Evolutionary conservation across 208 protist genomes (phyloP).

Genomic region (Trypanosoma lewisi): DNA sequence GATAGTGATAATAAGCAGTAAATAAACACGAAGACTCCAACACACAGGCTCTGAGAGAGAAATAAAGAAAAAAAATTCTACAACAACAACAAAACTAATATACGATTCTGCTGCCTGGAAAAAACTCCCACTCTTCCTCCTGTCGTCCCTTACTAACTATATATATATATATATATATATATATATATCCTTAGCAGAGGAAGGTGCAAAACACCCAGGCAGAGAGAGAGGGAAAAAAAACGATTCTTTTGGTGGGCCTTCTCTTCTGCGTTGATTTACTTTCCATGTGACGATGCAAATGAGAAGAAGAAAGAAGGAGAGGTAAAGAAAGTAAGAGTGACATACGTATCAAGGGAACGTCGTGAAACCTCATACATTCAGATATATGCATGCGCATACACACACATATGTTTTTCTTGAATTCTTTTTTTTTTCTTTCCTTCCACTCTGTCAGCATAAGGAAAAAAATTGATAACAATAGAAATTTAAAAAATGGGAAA

Average conservation of each 20-base stretch:
- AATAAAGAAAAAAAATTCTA: background rate
- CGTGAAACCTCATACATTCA: too few species aligned
- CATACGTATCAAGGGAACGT: too few species aligned
- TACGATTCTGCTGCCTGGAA: too few species aligned
- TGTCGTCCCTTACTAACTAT: too few species aligned
- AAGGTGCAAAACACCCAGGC: too few species aligned
- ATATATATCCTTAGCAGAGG: conserved; percentile 12
- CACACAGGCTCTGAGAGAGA: background rate
- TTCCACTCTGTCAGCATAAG: background rate
- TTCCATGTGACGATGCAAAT: conserved; percentile 6
- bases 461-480: background rate
- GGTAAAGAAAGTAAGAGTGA: conserved; percentile 7
- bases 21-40: background rate
- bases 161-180: conserved; percentile 13
- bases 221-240: too few species aligned
- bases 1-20: too few species aligned
- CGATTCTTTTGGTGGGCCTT: conserved; percentile 1
- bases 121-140: background rate
- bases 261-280: background rate
- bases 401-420: background rate
- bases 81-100: too few species aligned
- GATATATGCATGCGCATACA: background rate
- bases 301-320: conserved; percentile 16
- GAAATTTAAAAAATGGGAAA: background rate
- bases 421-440: background rate